phyloP scores from a whole-genome alignment of 1,139 yeast genomes.

The Taiozyma onychis region DNA sequence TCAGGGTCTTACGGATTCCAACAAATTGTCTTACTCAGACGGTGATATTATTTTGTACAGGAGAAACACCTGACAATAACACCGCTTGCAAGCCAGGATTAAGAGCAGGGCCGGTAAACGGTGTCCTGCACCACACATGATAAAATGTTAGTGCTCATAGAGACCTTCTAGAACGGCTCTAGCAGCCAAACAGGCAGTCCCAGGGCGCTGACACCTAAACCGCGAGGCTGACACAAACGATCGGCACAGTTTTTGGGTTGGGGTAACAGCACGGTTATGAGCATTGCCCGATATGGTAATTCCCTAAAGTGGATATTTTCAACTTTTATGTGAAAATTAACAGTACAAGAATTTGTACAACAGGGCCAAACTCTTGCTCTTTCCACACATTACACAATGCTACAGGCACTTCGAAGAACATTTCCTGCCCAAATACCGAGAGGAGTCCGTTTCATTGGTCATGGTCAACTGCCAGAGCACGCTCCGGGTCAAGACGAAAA shows the following conservation, averaged over 20 bases:
- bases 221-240: neutral
- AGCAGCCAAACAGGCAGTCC: too few species aligned
- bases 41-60: neutral
- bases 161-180: too few species aligned
- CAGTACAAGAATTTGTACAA: neutral
- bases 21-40: neutral
- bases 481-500: constrained; percentile 43
- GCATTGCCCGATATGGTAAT: neutral
- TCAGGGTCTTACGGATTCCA: neutral
- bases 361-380: neutral
- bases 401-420: neutral
- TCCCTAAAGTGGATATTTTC: neutral
- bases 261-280: neutral
- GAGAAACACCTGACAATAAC: too few species aligned
- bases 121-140: too few species aligned
- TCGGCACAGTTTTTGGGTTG: too few species aligned
- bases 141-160: too few species aligned
- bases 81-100: too few species aligned
- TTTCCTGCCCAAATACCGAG: neutral
- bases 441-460: neutral
- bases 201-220: too few species aligned
- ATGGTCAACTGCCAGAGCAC: constrained; percentile 32
- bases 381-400: neutral
- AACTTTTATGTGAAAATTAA: neutral
- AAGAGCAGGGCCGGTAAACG: too few species aligned